These are phyloP conservation scores for Hypoxylon sp. DNA, from an alignment of 2,329 filamentous ascomycete genomes.

Conservation along the genomic window DNA sequence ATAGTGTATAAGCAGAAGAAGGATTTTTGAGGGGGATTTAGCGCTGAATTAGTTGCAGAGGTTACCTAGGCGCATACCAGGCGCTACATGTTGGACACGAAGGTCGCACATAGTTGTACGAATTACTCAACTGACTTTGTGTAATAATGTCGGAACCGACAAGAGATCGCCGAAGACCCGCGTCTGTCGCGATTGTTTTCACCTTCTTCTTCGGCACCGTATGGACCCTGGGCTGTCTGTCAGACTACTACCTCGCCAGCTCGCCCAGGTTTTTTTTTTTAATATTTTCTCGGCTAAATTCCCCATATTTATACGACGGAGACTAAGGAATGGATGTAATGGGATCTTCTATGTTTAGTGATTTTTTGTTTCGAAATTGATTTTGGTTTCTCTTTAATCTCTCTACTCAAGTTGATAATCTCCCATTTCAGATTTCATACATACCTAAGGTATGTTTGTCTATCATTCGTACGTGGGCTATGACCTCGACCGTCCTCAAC, in stretches of 20 bases:
- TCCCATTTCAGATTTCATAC: too few species aligned
- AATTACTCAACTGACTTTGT: neutral
- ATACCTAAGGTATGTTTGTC: too few species aligned
- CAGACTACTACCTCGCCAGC: constrained; percentile 1
- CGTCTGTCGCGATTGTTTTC: neutral
- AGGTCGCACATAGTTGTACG: constrained; percentile 22
- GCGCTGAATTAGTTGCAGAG: constrained; percentile 25
- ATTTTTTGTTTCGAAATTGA: constrained; percentile 1
- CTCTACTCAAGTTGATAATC: too few species aligned
- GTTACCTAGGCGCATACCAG: constrained; percentile 28
- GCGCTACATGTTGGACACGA: constrained; percentile 27
- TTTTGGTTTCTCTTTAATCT: constrained; percentile 3
- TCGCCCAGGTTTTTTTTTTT: neutral
- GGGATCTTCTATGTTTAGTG: constrained; percentile 16
- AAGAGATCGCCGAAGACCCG: constrained; percentile 2
- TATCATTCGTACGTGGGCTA: neutral
- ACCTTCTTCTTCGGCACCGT: constrained; percentile 5
- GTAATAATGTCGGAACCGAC: constrained; percentile 17
- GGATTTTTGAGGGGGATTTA: constrained; percentile 33
- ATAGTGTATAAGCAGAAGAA: constrained; percentile 16
- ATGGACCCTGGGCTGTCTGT: neutral
- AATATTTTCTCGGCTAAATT: constrained; percentile 8
- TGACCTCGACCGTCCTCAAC: neutral
- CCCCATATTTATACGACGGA: constrained; percentile 6
- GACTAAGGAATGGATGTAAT: constrained; percentile 6